Evolutionary conservation across 140 eudicot species (phyloP).

Genomic region (Oenanthe javanica): DNA sequence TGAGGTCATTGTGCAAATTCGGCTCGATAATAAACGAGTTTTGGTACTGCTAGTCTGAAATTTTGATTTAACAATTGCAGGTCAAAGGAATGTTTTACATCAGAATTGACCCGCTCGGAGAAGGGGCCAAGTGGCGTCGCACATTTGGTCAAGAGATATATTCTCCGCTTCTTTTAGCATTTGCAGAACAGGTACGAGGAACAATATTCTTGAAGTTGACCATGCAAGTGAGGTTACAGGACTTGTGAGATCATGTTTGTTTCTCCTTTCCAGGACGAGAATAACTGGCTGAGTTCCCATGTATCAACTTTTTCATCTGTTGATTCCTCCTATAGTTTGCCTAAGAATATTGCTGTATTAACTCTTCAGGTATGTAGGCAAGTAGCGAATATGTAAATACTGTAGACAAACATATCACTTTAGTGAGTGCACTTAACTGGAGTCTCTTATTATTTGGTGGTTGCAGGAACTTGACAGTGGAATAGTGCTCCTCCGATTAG

Average conservation of each 20-base stretch:
- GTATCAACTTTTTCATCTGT: constrained; percentile 65
- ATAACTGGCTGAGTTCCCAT: constrained; percentile 59
- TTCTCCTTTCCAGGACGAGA: constrained; percentile 48
- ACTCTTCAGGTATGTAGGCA: constrained; percentile 63
- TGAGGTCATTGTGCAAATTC: neutral
- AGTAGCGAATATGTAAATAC: neutral
- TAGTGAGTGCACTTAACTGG: neutral
- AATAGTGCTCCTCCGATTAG: constrained; percentile 78
- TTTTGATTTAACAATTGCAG: constrained; percentile 28
- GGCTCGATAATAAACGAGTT: too few relatives aligned
- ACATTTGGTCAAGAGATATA: constrained; percentile 86
- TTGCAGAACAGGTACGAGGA: constrained; percentile 57
- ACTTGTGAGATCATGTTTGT: constrained; percentile 5
- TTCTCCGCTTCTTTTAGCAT: constrained; percentile 88
- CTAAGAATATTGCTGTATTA: constrained; percentile 66
- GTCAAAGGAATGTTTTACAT: constrained; percentile 66
- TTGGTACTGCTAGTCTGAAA: neutral
- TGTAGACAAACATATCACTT: neutral
- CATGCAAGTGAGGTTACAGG: constrained; percentile 11
- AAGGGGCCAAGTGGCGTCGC: constrained; percentile 98
- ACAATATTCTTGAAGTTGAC: constrained; percentile 2
- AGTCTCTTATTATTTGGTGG: constrained; percentile 14
- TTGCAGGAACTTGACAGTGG: constrained; percentile 85
- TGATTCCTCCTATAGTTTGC: constrained; percentile 73
- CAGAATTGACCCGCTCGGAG: constrained; percentile 81